Evolutionary conservation across 2,329 filamentous ascomycete genomes (phyloP), one percentile per base, ranked within the genome.

Genomic region (Saccharata proteae): DNA sequence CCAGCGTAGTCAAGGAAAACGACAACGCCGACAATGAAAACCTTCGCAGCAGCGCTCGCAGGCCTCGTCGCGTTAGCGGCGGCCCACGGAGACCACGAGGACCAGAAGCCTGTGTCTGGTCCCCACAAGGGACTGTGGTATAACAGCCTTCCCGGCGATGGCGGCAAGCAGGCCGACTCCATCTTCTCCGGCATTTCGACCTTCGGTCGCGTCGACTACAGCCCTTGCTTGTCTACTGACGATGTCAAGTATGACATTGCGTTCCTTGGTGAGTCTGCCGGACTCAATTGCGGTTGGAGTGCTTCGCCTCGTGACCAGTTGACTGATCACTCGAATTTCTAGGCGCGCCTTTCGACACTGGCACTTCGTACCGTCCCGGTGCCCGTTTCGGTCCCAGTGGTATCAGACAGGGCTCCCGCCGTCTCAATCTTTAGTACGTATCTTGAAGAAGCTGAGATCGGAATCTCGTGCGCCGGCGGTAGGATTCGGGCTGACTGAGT

Each of bases 181-280:
- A 81, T 90, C 36, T 92, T 90, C 58, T 88, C 80, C 1, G 83
- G 83, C 16, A 90, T 92, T 47, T 80, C 79, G 1, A 92, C 83
- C 6, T 90, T 90, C 49, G 83, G 81, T 8, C 75, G 81, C 30
- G 61, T 90, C 24, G 74, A 77, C 5, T 90, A 92, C 57, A 71
- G 69, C 36, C 80, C 80, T 3, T 92, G 83, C 51, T 64, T 92
- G 4, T 64, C 71, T n/a, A 76, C 69, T 39, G 66, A 73, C 23
- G 67, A 74, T 16, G 74, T 78, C 41, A 72, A 76, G 46, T 92
- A 80, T 45, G 83, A 92, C 42, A 86, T 92, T 55, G 83, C 83
- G 2, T 90, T 92, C 54, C 71, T 90, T 30, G 82, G 80, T 78
- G 53, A 30, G 60, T 28, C 13, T 14, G 18, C 11, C 8, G 20